Evolutionary conservation across 495 filamentous ascomycete genomes (phyloP), one percentile per base, ranked within the genome.

Genomic region (Aspergillus homomorphus): DNA sequence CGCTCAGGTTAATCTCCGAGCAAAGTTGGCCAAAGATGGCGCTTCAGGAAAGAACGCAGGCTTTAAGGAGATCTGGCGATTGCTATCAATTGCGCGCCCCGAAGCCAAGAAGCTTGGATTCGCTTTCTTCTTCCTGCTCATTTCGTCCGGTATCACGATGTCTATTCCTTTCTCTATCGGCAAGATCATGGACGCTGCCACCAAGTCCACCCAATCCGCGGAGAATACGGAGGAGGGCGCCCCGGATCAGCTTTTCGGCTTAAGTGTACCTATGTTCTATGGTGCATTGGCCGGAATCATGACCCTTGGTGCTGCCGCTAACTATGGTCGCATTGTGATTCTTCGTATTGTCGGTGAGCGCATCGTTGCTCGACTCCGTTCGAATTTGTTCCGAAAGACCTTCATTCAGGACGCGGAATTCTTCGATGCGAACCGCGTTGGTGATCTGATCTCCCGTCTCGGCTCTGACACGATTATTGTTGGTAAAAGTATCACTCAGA

Each of bases 401-500:
- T 94, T 95, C 59, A 77, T 91, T 20, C 94, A 98, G 67, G 91
- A 98, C 71, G 95, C 95, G 57, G 94, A 98, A 68, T 98, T 98
- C 78, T 98, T 98, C 69, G 94, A 98, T 69, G 94, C 94, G 41
- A 98, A 98, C 74, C 82, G 95, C 19, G 91, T 96, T 41, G 94
- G 94, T 62, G 94, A 98, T 68, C 75, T 98, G 63, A 96, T 98
- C 64, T 97, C 93, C 49, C 85, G 94, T 15, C 85, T 98, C 20
- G 90, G 92, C 64, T 96, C 92, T 9, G 94, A 98, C 68, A 97
- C 94, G 1, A 88, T 98, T 62, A 92, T 98, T 62, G 93, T 98
- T 30, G 94, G 92, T 62, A 98, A 98, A 76, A 95, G 90, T 71
- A 95, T 98, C 64, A 98, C 95, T 10, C 94, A 98, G 63, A 98